phyloP scores from a whole-genome alignment of 768 basidiomycete genomes.

The Fistulinella prunicolor region DNA sequence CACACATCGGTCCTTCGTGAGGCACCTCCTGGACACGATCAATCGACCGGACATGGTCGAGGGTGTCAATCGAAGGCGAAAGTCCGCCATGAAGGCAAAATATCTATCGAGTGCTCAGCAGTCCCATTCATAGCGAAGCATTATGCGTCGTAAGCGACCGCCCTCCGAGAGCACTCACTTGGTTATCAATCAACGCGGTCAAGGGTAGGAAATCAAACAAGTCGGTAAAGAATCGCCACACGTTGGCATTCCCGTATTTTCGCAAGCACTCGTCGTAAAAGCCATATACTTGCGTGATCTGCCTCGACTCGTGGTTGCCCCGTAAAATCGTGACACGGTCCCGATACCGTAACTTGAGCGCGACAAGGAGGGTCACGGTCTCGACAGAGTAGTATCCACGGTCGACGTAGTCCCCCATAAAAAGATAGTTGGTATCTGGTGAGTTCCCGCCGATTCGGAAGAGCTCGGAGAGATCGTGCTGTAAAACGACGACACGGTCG shows the following conservation, averaged over 20 bases:
- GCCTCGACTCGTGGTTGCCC: slow-evolving; percentile 98
- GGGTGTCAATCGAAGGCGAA: slow-evolving; percentile 98
- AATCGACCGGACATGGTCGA: slow-evolving; percentile 98
- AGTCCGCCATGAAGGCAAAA: slow-evolving; percentile 98
- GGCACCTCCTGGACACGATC: slow-evolving; percentile 99
- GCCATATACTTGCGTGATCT: slow-evolving; percentile 99
- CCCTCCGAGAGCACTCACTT: slow-evolving; percentile 60
- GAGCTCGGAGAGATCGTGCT: slow-evolving; percentile 99
- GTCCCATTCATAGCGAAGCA: not conserved
- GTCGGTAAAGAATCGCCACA: slow-evolving; percentile 99
- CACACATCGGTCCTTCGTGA: slow-evolving; percentile 99
- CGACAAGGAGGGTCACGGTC: slow-evolving; percentile 95
- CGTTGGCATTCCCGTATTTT: slow-evolving; percentile 99
- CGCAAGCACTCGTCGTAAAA: slow-evolving; percentile 99
- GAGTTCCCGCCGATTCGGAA: slow-evolving; percentile 99
- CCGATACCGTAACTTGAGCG: slow-evolving; percentile 95
- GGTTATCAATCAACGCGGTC: slow-evolving; percentile 97
- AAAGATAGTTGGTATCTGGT: slow-evolving; percentile 98
- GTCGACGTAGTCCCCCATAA: slow-evolving; percentile 99
- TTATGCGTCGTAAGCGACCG: slow-evolving; percentile 2
- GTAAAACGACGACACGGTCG: too few species aligned
- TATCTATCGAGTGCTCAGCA: slow-evolving; percentile 56
- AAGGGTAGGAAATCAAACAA: slow-evolving; percentile 96
- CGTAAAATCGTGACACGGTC: slow-evolving; percentile 97
- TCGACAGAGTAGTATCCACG: slow-evolving; percentile 99